Percentiles rank a stretch among this genome's conserved stretches.
These are phyloP conservation scores for Rhypophila decipiens DNA, from an alignment of 495 filamentous ascomycete species.

Conservation along the genomic window DNA sequence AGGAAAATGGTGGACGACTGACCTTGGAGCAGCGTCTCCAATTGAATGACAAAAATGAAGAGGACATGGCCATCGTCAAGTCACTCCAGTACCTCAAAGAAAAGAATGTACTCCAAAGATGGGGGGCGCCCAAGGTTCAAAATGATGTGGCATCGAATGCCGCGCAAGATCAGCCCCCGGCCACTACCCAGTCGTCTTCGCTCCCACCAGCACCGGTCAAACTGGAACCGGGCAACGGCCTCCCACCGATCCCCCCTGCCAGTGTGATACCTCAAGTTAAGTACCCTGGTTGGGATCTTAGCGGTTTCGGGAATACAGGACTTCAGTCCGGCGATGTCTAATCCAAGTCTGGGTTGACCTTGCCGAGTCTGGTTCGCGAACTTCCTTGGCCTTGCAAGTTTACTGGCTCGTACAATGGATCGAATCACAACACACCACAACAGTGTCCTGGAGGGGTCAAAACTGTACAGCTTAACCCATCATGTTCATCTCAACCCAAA, in stretches of 20 bases:
- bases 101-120: slow-evolving; percentile 26
- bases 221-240: slow-evolving; percentile 16
- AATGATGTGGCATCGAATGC: slow-evolving; percentile 7
- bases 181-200: neutral
- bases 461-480: too few species aligned
- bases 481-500: neutral
- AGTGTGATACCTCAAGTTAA: slow-evolving; percentile 10
- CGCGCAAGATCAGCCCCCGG: slow-evolving; percentile 5
- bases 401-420: too few species aligned
- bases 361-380: too few species aligned
- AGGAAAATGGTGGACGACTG: slow-evolving; percentile 48
- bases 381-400: too few species aligned
- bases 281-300: slow-evolving; percentile 30
- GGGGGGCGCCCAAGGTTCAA: neutral
- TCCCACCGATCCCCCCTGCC: slow-evolving; percentile 25
- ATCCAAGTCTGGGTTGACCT: too few species aligned
- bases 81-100: slow-evolving; percentile 45
- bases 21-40: slow-evolving; percentile 50
- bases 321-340: slow-evolving; percentile 17
- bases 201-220: slow-evolving; percentile 16
- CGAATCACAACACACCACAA: too few species aligned
- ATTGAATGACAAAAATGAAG: slow-evolving; percentile 51
- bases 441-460: too few species aligned
- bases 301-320: slow-evolving; percentile 29
- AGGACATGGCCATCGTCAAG: slow-evolving; percentile 50